These are phyloP conservation scores for Lichtheimia ramosa DNA, from an alignment of 371 early-diverging fungal genomes.

Conservation along the genomic window DNA sequence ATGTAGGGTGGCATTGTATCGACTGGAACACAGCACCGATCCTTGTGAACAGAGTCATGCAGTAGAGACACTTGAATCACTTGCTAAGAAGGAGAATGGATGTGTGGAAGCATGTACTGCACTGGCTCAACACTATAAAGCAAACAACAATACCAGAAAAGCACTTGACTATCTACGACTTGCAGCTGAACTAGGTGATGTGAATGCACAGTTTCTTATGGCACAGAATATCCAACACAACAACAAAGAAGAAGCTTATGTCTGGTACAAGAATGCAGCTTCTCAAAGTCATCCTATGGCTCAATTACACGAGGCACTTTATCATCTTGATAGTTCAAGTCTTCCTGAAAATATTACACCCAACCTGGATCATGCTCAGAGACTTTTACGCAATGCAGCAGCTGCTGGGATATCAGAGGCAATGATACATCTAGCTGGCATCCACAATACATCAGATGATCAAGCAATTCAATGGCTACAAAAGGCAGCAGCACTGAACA, in stretches of 20 bases:
- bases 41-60: too few species aligned
- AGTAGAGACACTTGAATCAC: too few species aligned
- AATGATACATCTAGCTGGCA: constrained; percentile 29
- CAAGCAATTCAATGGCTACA: not conserved
- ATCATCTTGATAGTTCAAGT: constrained; percentile 39
- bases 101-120: too few species aligned
- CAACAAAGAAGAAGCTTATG: constrained; percentile 36
- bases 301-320: constrained; percentile 41
- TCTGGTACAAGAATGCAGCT: constrained; percentile 54
- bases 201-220: constrained; percentile 31
- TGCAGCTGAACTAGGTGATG: constrained; percentile 26
- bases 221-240: constrained; percentile 37
- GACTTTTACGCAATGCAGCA: constrained; percentile 39
- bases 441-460: not conserved
- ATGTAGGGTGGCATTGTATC: too few species aligned
- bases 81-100: too few species aligned
- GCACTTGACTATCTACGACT: constrained; percentile 29
- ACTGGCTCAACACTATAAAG: too few species aligned
- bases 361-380: constrained; percentile 31
- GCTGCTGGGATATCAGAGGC: constrained; percentile 30
- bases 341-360: constrained; percentile 18
- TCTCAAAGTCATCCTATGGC: constrained; percentile 43
- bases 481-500: constrained; percentile 1
- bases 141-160: too few species aligned
- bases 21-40: too few species aligned